Conservation (phyloP, 2,329 filamentous ascomycete genomes). For the Pseudogymnoascus sp. region DNA sequence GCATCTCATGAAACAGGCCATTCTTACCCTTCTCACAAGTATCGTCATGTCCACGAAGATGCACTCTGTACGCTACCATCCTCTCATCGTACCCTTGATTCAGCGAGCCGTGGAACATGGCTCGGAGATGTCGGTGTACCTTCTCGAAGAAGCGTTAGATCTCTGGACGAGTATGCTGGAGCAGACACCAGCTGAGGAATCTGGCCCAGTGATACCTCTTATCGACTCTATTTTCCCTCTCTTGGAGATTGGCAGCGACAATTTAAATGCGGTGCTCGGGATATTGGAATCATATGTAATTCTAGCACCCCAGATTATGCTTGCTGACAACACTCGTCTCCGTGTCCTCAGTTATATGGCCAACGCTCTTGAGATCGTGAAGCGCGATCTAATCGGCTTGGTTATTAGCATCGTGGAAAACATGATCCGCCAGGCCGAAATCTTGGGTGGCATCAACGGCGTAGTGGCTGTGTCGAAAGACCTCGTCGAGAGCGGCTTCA, state of each 20-base stretch:
- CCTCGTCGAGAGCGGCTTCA: constrained; percentile 54
- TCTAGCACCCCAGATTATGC: constrained; percentile 58
- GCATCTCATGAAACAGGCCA: constrained; percentile 87
- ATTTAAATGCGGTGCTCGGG: constrained; percentile 51
- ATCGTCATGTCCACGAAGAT: constrained; percentile 80
- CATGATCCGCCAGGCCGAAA: constrained; percentile 54
- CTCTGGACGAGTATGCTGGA: constrained; percentile 72
- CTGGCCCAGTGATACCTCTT: constrained; percentile 54
- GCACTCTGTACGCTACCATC: constrained; percentile 69
- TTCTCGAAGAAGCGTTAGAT: constrained; percentile 86
- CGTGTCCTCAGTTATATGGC: constrained; percentile 43
- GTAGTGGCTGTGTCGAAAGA: constrained; percentile 57
- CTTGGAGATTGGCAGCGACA: constrained; percentile 57
- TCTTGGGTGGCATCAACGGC: constrained; percentile 52
- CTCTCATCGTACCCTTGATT: constrained; percentile 74
- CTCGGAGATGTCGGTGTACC: constrained; percentile 68
- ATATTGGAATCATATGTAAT: constrained; percentile 65
- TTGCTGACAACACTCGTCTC: constrained; percentile 47
- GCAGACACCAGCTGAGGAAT: constrained; percentile 55
- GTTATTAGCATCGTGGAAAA: constrained; percentile 56
- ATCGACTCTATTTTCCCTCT: constrained; percentile 57
- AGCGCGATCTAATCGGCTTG: constrained; percentile 49
- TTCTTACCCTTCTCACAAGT: constrained; percentile 75
- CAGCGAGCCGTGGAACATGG: constrained; percentile 68
- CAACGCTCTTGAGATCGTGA: constrained; percentile 42